Evolutionary conservation across 2,329 filamentous ascomycete species (phyloP), one percentile per base, ranked within the genome.

Genomic region (Thelonectria blattea): DNA sequence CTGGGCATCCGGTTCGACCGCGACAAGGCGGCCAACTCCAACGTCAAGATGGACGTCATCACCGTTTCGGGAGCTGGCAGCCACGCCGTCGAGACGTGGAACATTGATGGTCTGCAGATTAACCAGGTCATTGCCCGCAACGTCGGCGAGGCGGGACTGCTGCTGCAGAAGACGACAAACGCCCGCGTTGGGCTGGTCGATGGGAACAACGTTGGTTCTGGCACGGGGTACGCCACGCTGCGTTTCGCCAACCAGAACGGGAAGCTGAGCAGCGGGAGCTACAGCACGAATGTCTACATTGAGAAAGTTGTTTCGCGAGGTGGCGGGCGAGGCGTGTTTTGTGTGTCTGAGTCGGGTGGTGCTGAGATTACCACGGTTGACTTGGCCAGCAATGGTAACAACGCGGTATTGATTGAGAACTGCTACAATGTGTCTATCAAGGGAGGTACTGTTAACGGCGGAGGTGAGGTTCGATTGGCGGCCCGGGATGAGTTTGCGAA

Each of bases 11-110:
- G 84, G 4, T 87, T 86, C 65, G 83, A 87, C 43, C 81, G 83
- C 32, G 84, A 86, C 72, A 63, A 72, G 3, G 80, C 83, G 4
- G 76, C 78, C 34, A 86, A 84, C 73, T 74, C 72, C 15, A 83
- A 85, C 62, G 84, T 86, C 8, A 78, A 73, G 30, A 86, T 86
- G 78, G 83, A 78, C 54, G 75, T 72, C 32, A 80, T 86, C 63
- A 78, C 63, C 6, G 81, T 85, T 22, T 83, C 76, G 0, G 83
- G 84, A 3, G 82, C 83, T 8, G 75, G 80, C 6, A 83, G 80
- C 67, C 84, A 87, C 67, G 83, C 82, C 3, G 82, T 87, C 34
- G 84, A 87, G 73, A 84, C 81, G 0, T 86, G 83, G 82, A 86
- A 86, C 70, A 86, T 86, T 43, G 79, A 85, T 63, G 80, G 81